These are phyloP conservation scores for Simplicillium sp. DNA, from an alignment of 2,329 filamentous ascomycete species.

Conservation along the genomic window DNA sequence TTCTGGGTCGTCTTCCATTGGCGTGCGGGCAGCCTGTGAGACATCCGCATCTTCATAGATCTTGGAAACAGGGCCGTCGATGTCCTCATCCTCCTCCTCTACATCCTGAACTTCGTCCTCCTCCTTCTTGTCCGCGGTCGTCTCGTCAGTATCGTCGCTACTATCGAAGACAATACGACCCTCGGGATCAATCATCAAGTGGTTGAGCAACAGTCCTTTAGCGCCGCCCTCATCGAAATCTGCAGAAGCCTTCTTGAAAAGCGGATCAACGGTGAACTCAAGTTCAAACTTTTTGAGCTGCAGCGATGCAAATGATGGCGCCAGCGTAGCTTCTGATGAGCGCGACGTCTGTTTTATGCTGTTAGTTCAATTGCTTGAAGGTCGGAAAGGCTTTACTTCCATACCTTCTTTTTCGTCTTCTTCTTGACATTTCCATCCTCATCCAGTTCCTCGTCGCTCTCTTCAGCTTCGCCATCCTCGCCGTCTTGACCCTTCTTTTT, in stretches of 20 bases:
- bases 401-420: conserved; percentile 68
- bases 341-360: conserved; percentile 45
- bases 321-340: conserved; percentile 88
- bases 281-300: conserved; percentile 97
- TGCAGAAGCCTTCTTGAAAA: conserved; percentile 98
- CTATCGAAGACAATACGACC: conserved; percentile 97
- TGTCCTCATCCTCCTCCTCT: conserved; percentile 24
- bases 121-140: conserved; percentile 21
- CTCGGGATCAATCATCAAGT: conserved; percentile 86
- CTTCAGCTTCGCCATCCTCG: conserved; percentile 58
- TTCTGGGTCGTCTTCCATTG: conserved; percentile 29
- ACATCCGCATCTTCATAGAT: conserved; percentile 8
- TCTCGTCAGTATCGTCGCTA: conserved; percentile 70
- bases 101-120: conserved; percentile 29
- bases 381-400: conserved; percentile 6
- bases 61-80: conserved; percentile 14
- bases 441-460: conserved; percentile 53
- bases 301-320: conserved; percentile 75
- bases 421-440: conserved; percentile 51
- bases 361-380: neutral
- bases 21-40: conserved; percentile 29
- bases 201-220: conserved; percentile 88
- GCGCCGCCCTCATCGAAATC: conserved; percentile 98
- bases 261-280: conserved; percentile 89
- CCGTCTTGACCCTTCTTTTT: conserved; percentile 61